Percentiles rank a stretch among this genome's conserved stretches.
phyloP scores from a whole-genome alignment of 495 filamentous ascomycete genomes.

The Ascodesmis nigricans region DNA sequence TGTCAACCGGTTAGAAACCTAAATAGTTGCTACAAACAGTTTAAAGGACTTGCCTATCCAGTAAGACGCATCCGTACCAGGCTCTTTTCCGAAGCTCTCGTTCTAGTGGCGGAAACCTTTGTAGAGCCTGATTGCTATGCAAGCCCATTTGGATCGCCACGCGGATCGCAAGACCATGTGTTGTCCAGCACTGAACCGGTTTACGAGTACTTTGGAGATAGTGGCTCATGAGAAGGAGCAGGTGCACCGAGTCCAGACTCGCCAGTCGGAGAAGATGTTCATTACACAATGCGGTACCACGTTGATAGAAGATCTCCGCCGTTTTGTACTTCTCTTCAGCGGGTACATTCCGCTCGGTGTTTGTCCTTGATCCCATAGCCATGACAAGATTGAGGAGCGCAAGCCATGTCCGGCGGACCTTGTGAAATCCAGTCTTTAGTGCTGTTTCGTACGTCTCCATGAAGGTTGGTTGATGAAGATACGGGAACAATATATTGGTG shows the following conservation, averaged over 20 bases:
- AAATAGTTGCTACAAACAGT: neutral
- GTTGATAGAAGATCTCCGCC: conserved; percentile 25
- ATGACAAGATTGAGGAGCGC: conserved; percentile 21
- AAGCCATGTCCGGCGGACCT: conserved; percentile 23
- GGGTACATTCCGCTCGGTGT: conserved; percentile 15
- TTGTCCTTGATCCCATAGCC: conserved; percentile 20
- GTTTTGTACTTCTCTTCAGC: conserved; percentile 20
- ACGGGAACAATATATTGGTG: conserved; percentile 26
- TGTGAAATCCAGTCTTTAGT: conserved; percentile 19
- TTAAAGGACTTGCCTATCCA: conserved; percentile 26
- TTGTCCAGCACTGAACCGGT: conserved; percentile 27
- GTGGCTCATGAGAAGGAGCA: conserved; percentile 25
- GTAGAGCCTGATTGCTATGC: conserved; percentile 24
- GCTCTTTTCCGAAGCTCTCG: conserved; percentile 26
- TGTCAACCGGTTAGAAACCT: conserved; percentile 5
- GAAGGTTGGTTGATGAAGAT: conserved; percentile 24
- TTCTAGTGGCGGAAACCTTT: conserved; percentile 22
- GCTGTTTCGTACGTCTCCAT: conserved; percentile 24
- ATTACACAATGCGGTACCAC: conserved; percentile 21
- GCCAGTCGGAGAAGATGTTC: conserved; percentile 22
- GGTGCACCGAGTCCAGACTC: conserved; percentile 25
- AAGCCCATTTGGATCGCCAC: conserved; percentile 26
- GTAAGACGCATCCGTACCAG: conserved; percentile 28
- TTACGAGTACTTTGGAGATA: conserved; percentile 28
- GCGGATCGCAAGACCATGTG: conserved; percentile 25